Conservation (phyloP, 2,329 filamentous ascomycete genomes). For the Balansia obtecta region DNA sequence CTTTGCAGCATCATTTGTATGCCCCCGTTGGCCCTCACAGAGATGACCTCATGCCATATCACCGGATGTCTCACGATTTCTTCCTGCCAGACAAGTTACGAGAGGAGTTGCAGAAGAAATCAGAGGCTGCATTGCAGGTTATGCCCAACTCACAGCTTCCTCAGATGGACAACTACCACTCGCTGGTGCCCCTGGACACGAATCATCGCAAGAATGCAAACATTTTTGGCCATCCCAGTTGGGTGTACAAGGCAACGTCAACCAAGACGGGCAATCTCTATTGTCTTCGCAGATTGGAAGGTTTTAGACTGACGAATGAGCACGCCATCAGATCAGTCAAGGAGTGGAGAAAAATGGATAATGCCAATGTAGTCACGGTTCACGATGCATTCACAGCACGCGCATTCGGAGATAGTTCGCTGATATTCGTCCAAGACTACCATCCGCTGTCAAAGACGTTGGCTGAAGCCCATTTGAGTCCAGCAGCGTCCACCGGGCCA, state of each 20-base stretch:
- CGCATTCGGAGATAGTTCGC: slow-evolving; percentile 85
- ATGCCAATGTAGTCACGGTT: slow-evolving; percentile 70
- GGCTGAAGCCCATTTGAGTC: slow-evolving; percentile 62
- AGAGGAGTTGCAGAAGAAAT: slow-evolving; percentile 80
- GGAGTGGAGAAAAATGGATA: slow-evolving; percentile 78
- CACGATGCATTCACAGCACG: slow-evolving; percentile 90
- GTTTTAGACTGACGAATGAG: slow-evolving; percentile 79
- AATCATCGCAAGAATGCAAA: slow-evolving; percentile 64
- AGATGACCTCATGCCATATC: slow-evolving; percentile 72
- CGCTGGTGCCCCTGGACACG: slow-evolving; percentile 78
- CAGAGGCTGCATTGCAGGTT: slow-evolving; percentile 73
- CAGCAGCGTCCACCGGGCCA: slow-evolving; percentile 21
- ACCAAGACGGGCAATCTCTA: slow-evolving; percentile 84
- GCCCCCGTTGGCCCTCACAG: slow-evolving; percentile 73
- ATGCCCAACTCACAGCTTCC: slow-evolving; percentile 68
- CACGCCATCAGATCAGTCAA: slow-evolving; percentile 77
- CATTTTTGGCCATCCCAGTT: slow-evolving; percentile 79
- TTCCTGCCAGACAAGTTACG: slow-evolving; percentile 80
- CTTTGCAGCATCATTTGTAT: slow-evolving; percentile 85
- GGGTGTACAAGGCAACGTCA: slow-evolving; percentile 90
- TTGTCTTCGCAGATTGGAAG: slow-evolving; percentile 74
- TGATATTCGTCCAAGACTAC: slow-evolving; percentile 90
- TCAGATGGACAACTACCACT: slow-evolving; percentile 79
- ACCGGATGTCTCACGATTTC: slow-evolving; percentile 78
- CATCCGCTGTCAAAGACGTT: slow-evolving; percentile 85